Conservation (phyloP, 139 green algal species). For the Asterochloris sp. region DNA sequence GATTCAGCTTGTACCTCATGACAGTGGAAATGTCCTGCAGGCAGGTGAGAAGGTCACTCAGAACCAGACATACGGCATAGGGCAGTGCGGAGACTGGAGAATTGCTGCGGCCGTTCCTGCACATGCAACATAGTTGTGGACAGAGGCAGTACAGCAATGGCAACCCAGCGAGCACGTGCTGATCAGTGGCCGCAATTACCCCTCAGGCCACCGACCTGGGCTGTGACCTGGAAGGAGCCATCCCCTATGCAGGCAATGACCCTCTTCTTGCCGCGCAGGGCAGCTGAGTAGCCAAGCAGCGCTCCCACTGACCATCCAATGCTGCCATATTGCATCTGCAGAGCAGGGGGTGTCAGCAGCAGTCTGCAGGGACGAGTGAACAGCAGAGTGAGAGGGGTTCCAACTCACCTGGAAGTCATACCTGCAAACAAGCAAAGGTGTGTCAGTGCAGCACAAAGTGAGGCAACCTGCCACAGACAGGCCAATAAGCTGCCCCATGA, state of each 20-base stretch:
- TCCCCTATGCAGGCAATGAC: constrained; percentile 77
- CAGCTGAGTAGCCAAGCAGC: constrained; percentile 48
- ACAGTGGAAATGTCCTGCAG: constrained; percentile 72
- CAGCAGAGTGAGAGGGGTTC: constrained; percentile 17
- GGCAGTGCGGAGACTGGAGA: too few relatives aligned
- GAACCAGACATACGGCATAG: too few relatives aligned
- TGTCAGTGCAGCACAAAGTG: not conserved
- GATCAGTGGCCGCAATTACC: too few relatives aligned
- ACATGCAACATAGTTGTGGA: too few relatives aligned
- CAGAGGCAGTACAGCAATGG: too few relatives aligned
- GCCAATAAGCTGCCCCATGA: too few relatives aligned
- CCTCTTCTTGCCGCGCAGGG: constrained; percentile 46
- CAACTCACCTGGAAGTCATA: constrained; percentile 53
- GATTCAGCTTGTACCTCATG: constrained; percentile 57
- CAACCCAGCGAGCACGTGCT: too few relatives aligned
- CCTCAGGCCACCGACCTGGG: constrained; percentile 32
- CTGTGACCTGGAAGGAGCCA: constrained; percentile 78
- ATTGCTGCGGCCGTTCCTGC: too few relatives aligned
- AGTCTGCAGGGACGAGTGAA: not conserved
- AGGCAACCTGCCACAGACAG: not conserved
- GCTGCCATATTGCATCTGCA: constrained; percentile 57
- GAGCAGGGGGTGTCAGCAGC: not conserved
- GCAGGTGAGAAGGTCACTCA: too few relatives aligned
- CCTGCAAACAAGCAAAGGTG: constrained; percentile 21
- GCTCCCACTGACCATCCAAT: constrained; percentile 84